phyloP scores from a whole-genome alignment of 2,329 filamentous ascomycete genomes.

The Diplodia seriata region DNA sequence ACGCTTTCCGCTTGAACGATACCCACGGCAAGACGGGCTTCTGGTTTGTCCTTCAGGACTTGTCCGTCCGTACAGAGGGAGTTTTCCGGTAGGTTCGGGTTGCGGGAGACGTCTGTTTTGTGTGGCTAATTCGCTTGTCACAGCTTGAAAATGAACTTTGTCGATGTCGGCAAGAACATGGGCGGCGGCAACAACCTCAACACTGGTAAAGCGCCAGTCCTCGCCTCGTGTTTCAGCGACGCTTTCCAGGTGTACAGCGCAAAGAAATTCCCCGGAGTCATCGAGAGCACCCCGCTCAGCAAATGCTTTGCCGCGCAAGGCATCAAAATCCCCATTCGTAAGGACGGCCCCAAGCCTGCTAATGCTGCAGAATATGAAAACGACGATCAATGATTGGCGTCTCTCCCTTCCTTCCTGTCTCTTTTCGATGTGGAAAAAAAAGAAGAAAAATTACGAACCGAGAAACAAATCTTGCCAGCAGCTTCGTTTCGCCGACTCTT shows the following conservation, averaged over 20 bases:
- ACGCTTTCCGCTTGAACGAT: constrained; percentile 83
- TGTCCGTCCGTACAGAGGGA: constrained; percentile 93
- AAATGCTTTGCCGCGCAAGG: constrained; percentile 93
- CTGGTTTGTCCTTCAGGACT: constrained; percentile 96
- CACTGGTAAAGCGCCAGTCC: constrained; percentile 76
- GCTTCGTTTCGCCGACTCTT: constrained; percentile 9
- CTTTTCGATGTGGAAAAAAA: neutral
- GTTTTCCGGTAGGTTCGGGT: constrained; percentile 74
- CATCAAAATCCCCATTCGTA: constrained; percentile 95
- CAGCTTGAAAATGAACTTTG: constrained; percentile 76
- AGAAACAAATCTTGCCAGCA: neutral
- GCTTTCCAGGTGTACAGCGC: constrained; percentile 93
- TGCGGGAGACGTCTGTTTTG: neutral
- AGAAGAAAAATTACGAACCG: neutral
- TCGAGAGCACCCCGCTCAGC: constrained; percentile 88
- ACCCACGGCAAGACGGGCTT: constrained; percentile 81
- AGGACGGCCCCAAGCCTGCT: constrained; percentile 70
- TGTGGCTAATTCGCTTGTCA: constrained; percentile 34
- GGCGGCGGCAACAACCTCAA: constrained; percentile 63
- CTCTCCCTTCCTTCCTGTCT: neutral
- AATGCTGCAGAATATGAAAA: constrained; percentile 52
- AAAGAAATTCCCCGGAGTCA: constrained; percentile 98
- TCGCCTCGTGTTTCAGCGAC: constrained; percentile 86
- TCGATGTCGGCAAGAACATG: constrained; percentile 73
- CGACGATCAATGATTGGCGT: constrained; percentile 43